Conservation (phyloP, 2,329 filamentous ascomycete genomes). For the Hymenoscyphus salicellus region DNA sequence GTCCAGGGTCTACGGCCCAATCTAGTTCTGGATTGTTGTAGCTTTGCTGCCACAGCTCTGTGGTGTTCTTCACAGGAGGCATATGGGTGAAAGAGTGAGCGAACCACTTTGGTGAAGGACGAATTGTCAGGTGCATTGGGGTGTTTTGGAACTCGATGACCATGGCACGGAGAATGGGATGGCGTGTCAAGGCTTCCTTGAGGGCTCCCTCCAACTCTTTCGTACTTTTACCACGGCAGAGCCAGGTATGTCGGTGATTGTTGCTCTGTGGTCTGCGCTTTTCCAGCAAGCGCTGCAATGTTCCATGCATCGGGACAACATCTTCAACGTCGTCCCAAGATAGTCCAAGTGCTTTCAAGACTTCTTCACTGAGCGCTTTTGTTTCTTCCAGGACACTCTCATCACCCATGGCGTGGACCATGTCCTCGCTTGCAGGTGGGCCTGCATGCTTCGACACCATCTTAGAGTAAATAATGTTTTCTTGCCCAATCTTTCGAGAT, state of each 20-base stretch:
- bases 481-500: not conserved
- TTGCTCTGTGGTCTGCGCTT: conserved; percentile 13
- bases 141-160: conserved; percentile 9
- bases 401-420: conserved; percentile 13
- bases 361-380: conserved; percentile 7
- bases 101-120: conserved; percentile 14
- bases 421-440: conserved; percentile 11
- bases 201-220: conserved; percentile 11
- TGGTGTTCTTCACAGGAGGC: conserved; percentile 5
- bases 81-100: conserved; percentile 12
- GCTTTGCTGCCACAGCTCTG: conserved; percentile 2
- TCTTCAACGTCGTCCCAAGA: conserved; percentile 20
- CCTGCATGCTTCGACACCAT: conserved; percentile 12
- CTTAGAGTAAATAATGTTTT: conserved; percentile 5
- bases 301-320: conserved; percentile 17
- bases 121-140: conserved; percentile 14
- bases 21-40: conserved; percentile 16
- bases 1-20: conserved; percentile 14
- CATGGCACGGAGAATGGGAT: conserved; percentile 18
- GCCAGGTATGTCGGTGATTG: conserved; percentile 15
- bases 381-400: conserved; percentile 4
- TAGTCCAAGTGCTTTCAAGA: conserved; percentile 8
- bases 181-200: conserved; percentile 10
- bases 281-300: conserved; percentile 11
- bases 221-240: conserved; percentile 7